A percentile compares a stretch with the other conserved stretches of the same genome.
These are phyloP conservation scores for Plasmodium relictum DNA, from an alignment of 169 alveolate species.

Conservation along the genomic window DNA sequence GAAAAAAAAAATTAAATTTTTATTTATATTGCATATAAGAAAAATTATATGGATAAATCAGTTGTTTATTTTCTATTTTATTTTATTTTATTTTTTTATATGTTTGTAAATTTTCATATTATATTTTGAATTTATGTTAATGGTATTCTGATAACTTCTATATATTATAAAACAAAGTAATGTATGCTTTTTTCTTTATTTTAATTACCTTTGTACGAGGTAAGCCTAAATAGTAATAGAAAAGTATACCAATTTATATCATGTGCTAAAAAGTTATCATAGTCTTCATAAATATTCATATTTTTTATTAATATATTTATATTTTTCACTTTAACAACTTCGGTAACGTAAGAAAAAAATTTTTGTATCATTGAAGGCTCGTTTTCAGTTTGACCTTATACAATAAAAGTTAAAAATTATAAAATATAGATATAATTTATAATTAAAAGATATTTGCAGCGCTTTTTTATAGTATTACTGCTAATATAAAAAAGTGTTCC, in stretches of 20 bases:
- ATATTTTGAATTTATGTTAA: no score
- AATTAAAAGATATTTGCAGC: neutral
- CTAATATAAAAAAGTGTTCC: constrained; percentile 22
- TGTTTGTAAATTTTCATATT: no score
- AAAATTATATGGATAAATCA: no score
- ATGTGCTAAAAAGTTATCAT: constrained; percentile 35
- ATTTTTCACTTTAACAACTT: constrained; percentile 1
- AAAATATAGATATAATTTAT: neutral
- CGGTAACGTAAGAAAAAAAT: constrained; percentile 21
- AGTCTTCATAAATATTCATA: constrained; percentile 31
- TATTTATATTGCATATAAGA: no score
- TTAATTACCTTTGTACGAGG: constrained; percentile 26
- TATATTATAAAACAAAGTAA: no score
- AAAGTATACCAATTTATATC: constrained; percentile 62
- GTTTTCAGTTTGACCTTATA: constrained; percentile 5
- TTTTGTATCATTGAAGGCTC: constrained; percentile 33
- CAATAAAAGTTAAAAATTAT: neutral
- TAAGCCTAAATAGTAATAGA: constrained; percentile 27
- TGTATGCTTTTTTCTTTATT: neutral
- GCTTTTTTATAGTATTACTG: constrained; percentile 5
- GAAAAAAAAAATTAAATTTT: neutral
- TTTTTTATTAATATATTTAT: constrained; percentile 25
- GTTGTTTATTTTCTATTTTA: no score
- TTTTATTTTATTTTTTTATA: no score
- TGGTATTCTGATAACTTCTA: no score